Percentiles rank a stretch among this genome's conserved stretches.
phyloP scores from a whole-genome alignment of 805 yeast genomes.

The Sungouiella thailandica region DNA sequence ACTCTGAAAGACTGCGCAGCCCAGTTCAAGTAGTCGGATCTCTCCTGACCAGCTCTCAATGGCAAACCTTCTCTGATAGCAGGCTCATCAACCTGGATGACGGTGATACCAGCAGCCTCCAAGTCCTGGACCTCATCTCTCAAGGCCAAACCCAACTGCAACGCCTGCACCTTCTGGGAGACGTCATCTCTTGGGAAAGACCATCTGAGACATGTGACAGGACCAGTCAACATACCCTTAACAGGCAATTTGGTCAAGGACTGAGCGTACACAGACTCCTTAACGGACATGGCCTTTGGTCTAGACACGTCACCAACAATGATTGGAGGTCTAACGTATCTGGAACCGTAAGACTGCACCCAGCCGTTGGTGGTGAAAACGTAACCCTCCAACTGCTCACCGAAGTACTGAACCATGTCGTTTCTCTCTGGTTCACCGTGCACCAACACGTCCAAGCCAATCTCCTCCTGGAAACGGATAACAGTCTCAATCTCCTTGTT shows the following conservation, averaged over 20 bases:
- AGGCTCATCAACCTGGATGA: slow-evolving; percentile 99
- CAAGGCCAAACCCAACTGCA: slow-evolving; percentile 94
- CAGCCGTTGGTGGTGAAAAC: slow-evolving; percentile 99
- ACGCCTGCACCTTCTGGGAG: slow-evolving; percentile 86
- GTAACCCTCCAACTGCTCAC: slow-evolving; percentile 97
- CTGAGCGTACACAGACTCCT: slow-evolving; percentile 99
- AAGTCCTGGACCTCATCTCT: slow-evolving; percentile 98
- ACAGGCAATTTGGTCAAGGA: slow-evolving; percentile 91
- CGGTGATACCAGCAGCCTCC: slow-evolving; percentile 96
- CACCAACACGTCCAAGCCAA: slow-evolving; percentile 95
- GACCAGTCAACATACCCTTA: slow-evolving; percentile 99
- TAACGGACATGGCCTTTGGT: slow-evolving; percentile 97
- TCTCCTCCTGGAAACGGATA: slow-evolving; percentile 98
- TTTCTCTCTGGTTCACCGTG: slow-evolving; percentile 99
- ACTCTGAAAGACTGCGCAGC: slow-evolving; percentile 99
- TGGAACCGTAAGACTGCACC: slow-evolving; percentile 99
- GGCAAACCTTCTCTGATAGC: slow-evolving; percentile 99
- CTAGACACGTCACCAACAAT: slow-evolving; percentile 99
- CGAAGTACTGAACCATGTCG: slow-evolving; percentile 99
- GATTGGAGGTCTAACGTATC: slow-evolving; percentile 99
- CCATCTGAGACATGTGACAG: slow-evolving; percentile 99
- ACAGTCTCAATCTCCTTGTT: slow-evolving; percentile 94
- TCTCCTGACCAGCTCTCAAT: slow-evolving; percentile 94
- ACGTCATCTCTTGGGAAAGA: slow-evolving; percentile 99
- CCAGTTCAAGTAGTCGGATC: slow-evolving; percentile 95